Evolutionary conservation across 805 yeast genomes (phyloP), one percentile per base, ranked within the genome.

Genomic region (Debaryomyces castellii): DNA sequence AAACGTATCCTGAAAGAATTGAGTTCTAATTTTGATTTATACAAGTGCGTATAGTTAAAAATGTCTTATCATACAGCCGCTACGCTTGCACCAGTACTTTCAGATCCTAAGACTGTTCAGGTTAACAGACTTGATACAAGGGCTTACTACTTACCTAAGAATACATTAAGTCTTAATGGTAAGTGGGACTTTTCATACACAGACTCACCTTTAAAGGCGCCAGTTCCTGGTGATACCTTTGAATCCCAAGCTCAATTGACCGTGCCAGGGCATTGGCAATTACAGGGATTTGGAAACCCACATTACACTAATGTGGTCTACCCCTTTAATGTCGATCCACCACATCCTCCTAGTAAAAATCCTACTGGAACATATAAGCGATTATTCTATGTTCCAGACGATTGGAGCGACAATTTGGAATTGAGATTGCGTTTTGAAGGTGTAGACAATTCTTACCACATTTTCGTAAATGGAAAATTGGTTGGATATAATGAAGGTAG

Each of bases 261-360:
- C 2, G 72, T 67, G 18, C 71, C 72, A 1, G 66, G 69, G 3
- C 64, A 63, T 43, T 66, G 71, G 69, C 71, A 67, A 53, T 46
- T 64, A 23, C 64, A 64, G 46, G 69, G 69, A 12, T 61, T 49
- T 41, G 71, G 69, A 6, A 47, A 50, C 6, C 72, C 72, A 4
- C 62, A 58, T 22, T 67, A 67, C 43, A 66, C 71, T n/a, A 67
- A 67, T 45, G 52, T 54, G 27, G 47, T 45, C 14, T 67, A 49
- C 42, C 69, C 70, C 9, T 55, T 67, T 48, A 60, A 66, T 2
- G 59, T 54, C 25, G 58, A 63, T 40, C 70, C 69, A 4, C 72
- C 72, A 16, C 52, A 47, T 44, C 64, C 64, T 7, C 68, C 70
- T 7, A 40, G 60, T 22, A 51, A 54, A 10, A 48, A 48, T 45